A percentile compares a stretch with the other conserved stretches of the same genome.
Evolutionary conservation across 179 eudicot genomes (phyloP).

Genomic region (Spinacia oleracea): DNA sequence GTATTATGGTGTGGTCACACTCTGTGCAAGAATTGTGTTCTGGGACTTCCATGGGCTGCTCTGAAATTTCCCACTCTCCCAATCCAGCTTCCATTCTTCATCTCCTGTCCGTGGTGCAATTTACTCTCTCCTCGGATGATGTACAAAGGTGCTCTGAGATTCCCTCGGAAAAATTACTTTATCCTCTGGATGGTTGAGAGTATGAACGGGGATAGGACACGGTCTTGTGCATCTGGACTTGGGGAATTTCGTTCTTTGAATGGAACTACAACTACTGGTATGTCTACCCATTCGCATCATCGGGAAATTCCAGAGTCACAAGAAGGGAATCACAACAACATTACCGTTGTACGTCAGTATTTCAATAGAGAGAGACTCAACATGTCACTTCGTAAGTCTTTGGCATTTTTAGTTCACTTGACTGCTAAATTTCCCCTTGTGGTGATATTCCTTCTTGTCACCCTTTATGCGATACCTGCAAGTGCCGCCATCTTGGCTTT

Average conservation of each 20-base stretch:
- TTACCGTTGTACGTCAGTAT: constrained; percentile 10
- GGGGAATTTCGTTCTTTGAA: constrained; percentile 35
- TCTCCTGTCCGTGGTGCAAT: constrained; percentile 69
- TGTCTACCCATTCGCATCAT: constrained; percentile 27
- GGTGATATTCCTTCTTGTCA: constrained; percentile 47
- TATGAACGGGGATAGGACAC: constrained; percentile 56
- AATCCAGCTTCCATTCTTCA: constrained; percentile 57
- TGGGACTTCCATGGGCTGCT: constrained; percentile 57
- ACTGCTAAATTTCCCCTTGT: constrained; percentile 57
- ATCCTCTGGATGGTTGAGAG: constrained; percentile 73
- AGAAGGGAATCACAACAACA: constrained; percentile 16
- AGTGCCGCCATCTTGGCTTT: constrained; percentile 58
- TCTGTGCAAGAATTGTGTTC: constrained; percentile 57
- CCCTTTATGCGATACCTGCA: constrained; percentile 55
- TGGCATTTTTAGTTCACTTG: constrained; percentile 47
- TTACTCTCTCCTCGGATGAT: constrained; percentile 45
- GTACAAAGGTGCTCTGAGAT: constrained; percentile 47
- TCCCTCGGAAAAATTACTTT: constrained; percentile 58
- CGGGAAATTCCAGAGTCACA: constrained; percentile 12
- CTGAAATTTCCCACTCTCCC: constrained; percentile 50
- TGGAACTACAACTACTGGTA: constrained; percentile 14
- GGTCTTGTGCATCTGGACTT: constrained; percentile 31
- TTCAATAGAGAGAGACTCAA: constrained; percentile 36
- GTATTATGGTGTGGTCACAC: constrained; percentile 70
- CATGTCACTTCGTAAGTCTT: constrained; percentile 38